phyloP scores from a whole-genome alignment of 2,329 filamentous ascomycete genomes.

The Thelonectria discophora region DNA sequence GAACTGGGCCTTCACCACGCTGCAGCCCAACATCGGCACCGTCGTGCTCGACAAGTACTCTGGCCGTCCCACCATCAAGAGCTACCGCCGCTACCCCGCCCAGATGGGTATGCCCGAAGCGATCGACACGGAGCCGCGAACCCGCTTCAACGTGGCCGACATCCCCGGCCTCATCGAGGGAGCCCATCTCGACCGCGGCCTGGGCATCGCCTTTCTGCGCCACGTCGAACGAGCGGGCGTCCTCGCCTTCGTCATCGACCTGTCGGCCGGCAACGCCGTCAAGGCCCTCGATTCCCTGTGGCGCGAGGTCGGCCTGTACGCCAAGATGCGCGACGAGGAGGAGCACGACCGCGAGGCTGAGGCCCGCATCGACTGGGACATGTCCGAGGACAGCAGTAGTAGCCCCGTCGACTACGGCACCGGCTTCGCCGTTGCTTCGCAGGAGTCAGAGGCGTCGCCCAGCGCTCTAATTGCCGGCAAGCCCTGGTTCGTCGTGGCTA shows the following conservation, averaged over 20 bases:
- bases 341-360: constrained; percentile 72
- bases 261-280: constrained; percentile 82
- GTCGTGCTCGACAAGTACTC: constrained; percentile 90
- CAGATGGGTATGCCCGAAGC: constrained; percentile 52
- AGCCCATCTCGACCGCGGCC: constrained; percentile 88
- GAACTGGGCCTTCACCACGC: constrained; percentile 95
- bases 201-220: constrained; percentile 90
- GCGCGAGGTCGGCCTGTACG: constrained; percentile 90
- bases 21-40: constrained; percentile 94
- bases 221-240: constrained; percentile 95
- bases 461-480: constrained; percentile 86
- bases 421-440: constrained; percentile 27
- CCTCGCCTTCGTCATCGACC: constrained; percentile 91
- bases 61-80: constrained; percentile 70
- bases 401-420: constrained; percentile 40
- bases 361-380: constrained; percentile 64
- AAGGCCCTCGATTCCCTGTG: constrained; percentile 82
- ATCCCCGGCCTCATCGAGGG: constrained; percentile 94
- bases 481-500: constrained; percentile 96
- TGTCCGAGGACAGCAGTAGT: constrained; percentile 52
- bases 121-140: constrained; percentile 66
- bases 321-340: constrained; percentile 77
- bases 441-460: constrained; percentile 31
- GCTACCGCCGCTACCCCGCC: constrained; percentile 45
- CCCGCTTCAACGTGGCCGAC: constrained; percentile 91